Evolutionary conservation across 2,329 filamentous ascomycete genomes (phyloP), one percentile per base, ranked within the genome.

Genomic region (Exophiala xenobiotica): DNA sequence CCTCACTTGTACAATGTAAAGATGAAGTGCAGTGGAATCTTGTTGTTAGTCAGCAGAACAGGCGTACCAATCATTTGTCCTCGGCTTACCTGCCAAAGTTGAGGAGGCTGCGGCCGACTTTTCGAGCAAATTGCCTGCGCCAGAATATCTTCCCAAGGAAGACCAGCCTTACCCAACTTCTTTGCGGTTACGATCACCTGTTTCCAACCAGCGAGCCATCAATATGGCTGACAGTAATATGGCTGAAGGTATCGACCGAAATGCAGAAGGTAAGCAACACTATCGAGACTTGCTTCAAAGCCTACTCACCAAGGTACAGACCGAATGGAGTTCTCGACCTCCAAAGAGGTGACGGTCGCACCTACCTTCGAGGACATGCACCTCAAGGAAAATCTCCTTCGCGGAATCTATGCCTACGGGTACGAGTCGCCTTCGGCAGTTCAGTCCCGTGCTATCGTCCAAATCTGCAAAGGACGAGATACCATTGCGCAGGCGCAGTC

Each of bases 401-500:
- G 93, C 61, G 93, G 93, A 59, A 92, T 99, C 68, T 99, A 99
- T 69, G 93, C 93, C 27, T 99, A 99, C 65, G 93, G 93, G 60
- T 99, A 97, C 74, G 93, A 99, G 70, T 96, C 93, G 2, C 93
- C 93, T 9, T 99, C 93, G 0, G 93, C 93, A 11, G 92, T 99
- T 14, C 93, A 99, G 76, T 96, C 92, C 61, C 89, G 93, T 67
- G 93, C 93, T 46, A 99, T 99, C 67, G 93, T 99, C 43, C 93
- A 97, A 75, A 88, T 99, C 67, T 99, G 93, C 83, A 97, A 97
- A 75, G 93, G 93, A 60, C 90, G 93, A 73, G 93, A 99, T 72
- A 97, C 93, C 57, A 99, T 99, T 68, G 93, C 93, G 14, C 93
- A 99, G 70, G 93, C 93, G 16, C 93, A 97, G 73, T 96, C 92